Conservation (phyloP, 495 filamentous ascomycete species). For the Trichoderma reesei region DNA sequence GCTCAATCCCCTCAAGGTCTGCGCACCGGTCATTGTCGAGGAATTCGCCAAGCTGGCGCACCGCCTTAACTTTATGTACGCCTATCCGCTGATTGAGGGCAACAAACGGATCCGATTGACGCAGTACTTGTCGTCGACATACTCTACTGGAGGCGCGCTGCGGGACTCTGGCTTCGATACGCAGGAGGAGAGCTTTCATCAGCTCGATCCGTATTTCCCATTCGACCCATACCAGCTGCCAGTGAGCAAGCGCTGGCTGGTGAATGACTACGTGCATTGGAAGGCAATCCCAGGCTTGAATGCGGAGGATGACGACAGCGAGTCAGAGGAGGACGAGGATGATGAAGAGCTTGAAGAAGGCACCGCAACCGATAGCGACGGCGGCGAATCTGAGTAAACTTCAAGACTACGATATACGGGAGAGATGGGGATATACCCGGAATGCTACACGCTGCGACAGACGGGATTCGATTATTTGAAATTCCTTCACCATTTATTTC, state of each 20-base stretch:
- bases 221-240: constrained; percentile 94
- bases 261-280: constrained; percentile 80
- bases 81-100: constrained; percentile 75
- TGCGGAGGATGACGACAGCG: constrained; percentile 37
- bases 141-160: constrained; percentile 37
- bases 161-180: constrained; percentile 56
- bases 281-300: constrained; percentile 61
- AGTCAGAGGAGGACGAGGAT: constrained; percentile 29
- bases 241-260: constrained; percentile 73
- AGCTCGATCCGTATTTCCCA: constrained; percentile 89
- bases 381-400: constrained; percentile 23
- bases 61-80: constrained; percentile 76
- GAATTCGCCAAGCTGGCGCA: constrained; percentile 82
- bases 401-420: neutral
- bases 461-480: constrained; percentile 1
- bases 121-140: constrained; percentile 40
- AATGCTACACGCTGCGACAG: neutral
- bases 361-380: constrained; percentile 38
- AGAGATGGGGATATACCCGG: neutral
- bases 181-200: constrained; percentile 58
- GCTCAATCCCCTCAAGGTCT: constrained; percentile 92
- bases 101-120: constrained; percentile 76
- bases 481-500: too few relatives aligned
- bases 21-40: constrained; percentile 81
- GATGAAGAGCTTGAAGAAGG: constrained; percentile 44